These are phyloP conservation scores for Neostapfia colusana DNA, from an alignment of 176 grass and related monocot genomes.

Conservation along the genomic window DNA sequence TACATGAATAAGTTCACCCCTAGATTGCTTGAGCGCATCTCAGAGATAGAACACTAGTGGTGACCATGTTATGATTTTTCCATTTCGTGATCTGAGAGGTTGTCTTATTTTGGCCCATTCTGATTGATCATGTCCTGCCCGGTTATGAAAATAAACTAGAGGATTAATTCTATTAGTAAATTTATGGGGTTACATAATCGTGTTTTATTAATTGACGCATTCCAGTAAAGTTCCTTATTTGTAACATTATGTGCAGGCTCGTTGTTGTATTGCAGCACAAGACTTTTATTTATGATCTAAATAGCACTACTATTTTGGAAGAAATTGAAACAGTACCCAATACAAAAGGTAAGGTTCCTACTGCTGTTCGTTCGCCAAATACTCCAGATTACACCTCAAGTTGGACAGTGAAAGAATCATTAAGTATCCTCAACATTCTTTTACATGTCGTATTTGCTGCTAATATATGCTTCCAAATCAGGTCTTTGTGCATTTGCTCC, in stretches of 20 bases:
- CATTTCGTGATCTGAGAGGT: not conserved
- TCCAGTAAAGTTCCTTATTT: not conserved
- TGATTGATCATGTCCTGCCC: not conserved
- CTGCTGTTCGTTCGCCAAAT: not conserved
- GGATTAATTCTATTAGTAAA: not conserved
- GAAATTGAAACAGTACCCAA: constrained; percentile 88
- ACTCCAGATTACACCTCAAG: not conserved
- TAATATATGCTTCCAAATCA: constrained; percentile 37
- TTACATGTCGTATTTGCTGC: constrained; percentile 7
- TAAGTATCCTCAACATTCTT: not conserved
- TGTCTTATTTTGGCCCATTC: not conserved
- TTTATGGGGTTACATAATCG: not conserved
- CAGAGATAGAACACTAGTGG: not conserved
- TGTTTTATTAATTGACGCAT: not conserved
- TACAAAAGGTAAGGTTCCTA: constrained; percentile 64
- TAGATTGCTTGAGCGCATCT: not conserved
- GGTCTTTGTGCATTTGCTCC: constrained; percentile 94
- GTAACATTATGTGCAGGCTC: constrained; percentile 77
- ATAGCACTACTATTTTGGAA: constrained; percentile 73
- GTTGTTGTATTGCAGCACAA: constrained; percentile 92
- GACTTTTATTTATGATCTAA: constrained; percentile 85
- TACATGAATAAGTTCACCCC: not conserved
- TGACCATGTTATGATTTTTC: not conserved
- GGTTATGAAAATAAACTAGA: not conserved
- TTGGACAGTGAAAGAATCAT: not conserved